A percentile compares a stretch with the other conserved stretches of the same genome.
Evolutionary conservation across 257 asterid genomes (phyloP).

Genomic region (Solanum okadae): DNA sequence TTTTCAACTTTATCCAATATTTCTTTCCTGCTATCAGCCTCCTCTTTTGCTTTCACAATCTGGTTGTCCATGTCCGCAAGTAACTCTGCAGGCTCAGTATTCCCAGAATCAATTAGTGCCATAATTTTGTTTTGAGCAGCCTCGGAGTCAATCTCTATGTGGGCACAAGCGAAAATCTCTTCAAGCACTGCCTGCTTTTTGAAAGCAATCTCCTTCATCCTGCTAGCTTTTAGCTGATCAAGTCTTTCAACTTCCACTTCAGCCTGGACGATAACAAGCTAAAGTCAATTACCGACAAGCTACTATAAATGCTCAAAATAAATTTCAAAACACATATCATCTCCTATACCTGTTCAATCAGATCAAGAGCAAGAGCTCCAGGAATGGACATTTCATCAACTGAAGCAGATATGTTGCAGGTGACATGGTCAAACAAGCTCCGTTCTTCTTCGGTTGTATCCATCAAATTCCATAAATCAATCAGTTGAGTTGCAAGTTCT

Average conservation of each 20-base stretch:
- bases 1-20: constrained; percentile 96
- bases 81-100: constrained; percentile 69
- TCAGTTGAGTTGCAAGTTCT: constrained; percentile 77
- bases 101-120: constrained; percentile 77
- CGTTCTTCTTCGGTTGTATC: constrained; percentile 78
- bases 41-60: constrained; percentile 80
- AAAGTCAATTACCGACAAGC: background rate
- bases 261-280: constrained; percentile 37
- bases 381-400: constrained; percentile 76
- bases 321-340: background rate
- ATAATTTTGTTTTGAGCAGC: constrained; percentile 68
- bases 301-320: background rate
- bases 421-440: constrained; percentile 51
- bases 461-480: constrained; percentile 98
- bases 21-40: constrained; percentile 81
- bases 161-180: constrained; percentile 73
- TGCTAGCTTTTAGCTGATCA: constrained; percentile 87
- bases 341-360: constrained; percentile 66
- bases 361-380: constrained; percentile 81
- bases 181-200: constrained; percentile 89
- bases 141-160: constrained; percentile 73
- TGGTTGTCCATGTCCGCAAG: constrained; percentile 86
- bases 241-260: constrained; percentile 94
- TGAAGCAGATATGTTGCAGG: constrained; percentile 73
- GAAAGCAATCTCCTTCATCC: constrained; percentile 91